These are phyloP conservation scores for Truncatella angustata DNA, from an alignment of 2,329 filamentous ascomycete genomes.

Conservation along the genomic window DNA sequence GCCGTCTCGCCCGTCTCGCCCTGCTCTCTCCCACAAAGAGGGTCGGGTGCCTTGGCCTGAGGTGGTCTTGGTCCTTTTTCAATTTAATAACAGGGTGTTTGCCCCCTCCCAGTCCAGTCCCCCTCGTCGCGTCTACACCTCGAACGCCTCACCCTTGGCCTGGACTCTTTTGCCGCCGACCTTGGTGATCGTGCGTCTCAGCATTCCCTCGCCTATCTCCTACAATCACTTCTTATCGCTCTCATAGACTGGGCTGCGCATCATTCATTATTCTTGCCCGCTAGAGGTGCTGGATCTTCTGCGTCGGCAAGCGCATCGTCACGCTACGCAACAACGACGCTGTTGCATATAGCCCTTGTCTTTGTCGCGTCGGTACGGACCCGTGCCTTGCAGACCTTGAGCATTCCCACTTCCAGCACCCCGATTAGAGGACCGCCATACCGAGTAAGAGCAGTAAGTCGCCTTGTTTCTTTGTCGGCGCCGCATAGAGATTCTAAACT, in stretches of 20 bases:
- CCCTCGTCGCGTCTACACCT: conserved; percentile 8
- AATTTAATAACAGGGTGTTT: conserved; percentile 5
- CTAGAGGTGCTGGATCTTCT: too few species aligned
- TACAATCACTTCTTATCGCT: too few species aligned
- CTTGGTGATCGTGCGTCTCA: conserved; percentile 9
- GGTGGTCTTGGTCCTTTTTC: too few species aligned
- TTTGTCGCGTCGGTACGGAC: neutral
- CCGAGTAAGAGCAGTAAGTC: conserved; percentile 1
- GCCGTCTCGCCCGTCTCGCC: neutral
- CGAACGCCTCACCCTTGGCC: conserved; percentile 7
- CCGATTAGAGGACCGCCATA: neutral
- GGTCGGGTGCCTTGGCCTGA: neutral
- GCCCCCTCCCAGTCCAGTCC: neutral
- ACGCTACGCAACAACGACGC: too few species aligned
- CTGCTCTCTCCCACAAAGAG: conserved; percentile 5
- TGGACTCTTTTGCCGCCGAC: conserved; percentile 7
- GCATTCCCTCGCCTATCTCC: too few species aligned
- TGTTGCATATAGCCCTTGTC: too few species aligned
- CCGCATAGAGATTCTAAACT: neutral
- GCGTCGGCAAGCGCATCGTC: too few species aligned
- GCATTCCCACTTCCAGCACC: conserved; percentile 6
- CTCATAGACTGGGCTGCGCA: too few species aligned
- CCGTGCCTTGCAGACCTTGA: too few species aligned
- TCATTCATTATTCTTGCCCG: too few species aligned
- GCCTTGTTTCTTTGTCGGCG: conserved; percentile 3